These are phyloP conservation scores for Solanum appendiculatum DNA, from an alignment of 257 asterid species.

Conservation along the genomic window DNA sequence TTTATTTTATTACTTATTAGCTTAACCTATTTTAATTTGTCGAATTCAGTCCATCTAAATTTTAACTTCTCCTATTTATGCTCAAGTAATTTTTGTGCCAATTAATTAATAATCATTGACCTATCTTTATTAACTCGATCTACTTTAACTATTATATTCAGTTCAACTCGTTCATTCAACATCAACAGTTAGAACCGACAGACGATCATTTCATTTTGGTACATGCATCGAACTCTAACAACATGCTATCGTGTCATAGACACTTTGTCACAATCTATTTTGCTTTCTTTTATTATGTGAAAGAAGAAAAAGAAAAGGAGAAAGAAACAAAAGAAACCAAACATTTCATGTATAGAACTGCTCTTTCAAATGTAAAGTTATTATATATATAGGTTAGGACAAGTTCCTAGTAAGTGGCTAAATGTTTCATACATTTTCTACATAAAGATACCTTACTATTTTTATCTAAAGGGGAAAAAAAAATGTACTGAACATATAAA, in stretches of 20 bases:
- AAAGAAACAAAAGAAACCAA: neutral
- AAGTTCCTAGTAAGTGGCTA: neutral
- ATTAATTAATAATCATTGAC: neutral
- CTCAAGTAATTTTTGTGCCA: neutral
- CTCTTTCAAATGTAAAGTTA: neutral
- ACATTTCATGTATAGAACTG: neutral
- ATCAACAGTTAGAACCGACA: neutral
- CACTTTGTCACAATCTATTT: neutral
- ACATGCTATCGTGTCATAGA: neutral
- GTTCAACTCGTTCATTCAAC: neutral
- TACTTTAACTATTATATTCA: neutral
- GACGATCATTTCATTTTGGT: neutral
- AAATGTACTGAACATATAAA: neutral
- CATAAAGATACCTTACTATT: neutral
- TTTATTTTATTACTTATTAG: neutral
- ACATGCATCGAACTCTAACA: neutral
- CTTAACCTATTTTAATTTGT: neutral
- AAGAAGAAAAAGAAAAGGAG: neutral
- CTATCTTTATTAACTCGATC: neutral
- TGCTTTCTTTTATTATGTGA: neutral
- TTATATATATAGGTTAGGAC: neutral
- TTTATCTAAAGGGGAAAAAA: neutral
- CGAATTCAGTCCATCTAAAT: neutral
- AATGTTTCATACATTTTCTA: neutral
- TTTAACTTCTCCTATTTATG: neutral